These are phyloP conservation scores for Dittrichia graveolens DNA, from an alignment of 129 eudicot genomes.

Conservation along the genomic window DNA sequence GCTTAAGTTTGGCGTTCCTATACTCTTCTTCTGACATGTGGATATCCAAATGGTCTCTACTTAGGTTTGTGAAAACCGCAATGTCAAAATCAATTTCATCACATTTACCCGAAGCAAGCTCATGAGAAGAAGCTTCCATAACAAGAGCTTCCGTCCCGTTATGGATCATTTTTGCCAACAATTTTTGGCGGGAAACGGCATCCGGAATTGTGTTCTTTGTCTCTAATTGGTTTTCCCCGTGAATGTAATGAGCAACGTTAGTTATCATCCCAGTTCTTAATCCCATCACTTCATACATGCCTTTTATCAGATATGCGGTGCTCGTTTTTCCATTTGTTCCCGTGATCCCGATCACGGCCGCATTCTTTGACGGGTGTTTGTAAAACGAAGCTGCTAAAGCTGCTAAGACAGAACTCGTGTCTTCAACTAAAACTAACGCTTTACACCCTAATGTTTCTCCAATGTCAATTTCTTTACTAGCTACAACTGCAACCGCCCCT, in stretches of 20 bases:
- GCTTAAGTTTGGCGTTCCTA: conserved; percentile 60
- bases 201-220: conserved; percentile 55
- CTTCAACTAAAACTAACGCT: conserved; percentile 93
- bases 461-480: conserved; percentile 88
- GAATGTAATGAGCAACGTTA: conserved; percentile 66
- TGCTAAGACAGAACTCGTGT: conserved; percentile 72
- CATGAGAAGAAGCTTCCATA: conserved; percentile 86
- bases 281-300: conserved; percentile 94
- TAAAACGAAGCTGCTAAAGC: conserved; percentile 85
- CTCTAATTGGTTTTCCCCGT: conserved; percentile 85
- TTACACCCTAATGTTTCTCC: conserved; percentile 90
- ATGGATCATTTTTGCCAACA: conserved; percentile 94
- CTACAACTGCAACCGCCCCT: conserved; percentile 99
- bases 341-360: conserved; percentile 81
- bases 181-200: conserved; percentile 77
- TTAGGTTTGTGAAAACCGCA: conserved; percentile 78
- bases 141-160: conserved; percentile 95
- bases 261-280: conserved; percentile 92
- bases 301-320: conserved; percentile 69
- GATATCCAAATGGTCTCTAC: conserved; percentile 60
- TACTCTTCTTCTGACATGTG: conserved; percentile 69
- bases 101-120: conserved; percentile 68
- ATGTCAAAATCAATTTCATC: conserved; percentile 92
- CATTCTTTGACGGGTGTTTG: conserved; percentile 65
- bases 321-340: conserved; percentile 93